These are phyloP conservation scores for Cladosporium cucumerinum DNA, from an alignment of 2,329 filamentous ascomycete species.

Conservation along the genomic window DNA sequence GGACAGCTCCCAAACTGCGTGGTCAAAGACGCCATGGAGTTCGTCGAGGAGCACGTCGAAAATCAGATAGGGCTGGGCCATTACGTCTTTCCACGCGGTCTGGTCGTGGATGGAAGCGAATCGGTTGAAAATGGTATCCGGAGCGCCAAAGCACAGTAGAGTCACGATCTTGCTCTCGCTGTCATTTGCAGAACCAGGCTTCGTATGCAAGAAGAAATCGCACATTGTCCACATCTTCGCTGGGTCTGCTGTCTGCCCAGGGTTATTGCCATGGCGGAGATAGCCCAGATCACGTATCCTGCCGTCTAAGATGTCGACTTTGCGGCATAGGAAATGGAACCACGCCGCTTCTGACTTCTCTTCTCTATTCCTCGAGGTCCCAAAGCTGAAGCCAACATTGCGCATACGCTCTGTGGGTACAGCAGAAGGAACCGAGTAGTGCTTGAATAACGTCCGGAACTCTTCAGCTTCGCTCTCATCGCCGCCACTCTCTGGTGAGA, in stretches of 20 bases:
- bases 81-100: slow-evolving; percentile 19
- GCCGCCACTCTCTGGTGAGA: not conserved
- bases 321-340: slow-evolving; percentile 13
- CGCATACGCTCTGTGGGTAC: slow-evolving; percentile 5
- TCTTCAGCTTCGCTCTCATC: not conserved
- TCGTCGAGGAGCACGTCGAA: slow-evolving; percentile 34
- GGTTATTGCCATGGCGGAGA: not conserved
- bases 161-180: slow-evolving; percentile 1
- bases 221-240: slow-evolving; percentile 7
- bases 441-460: not conserved
- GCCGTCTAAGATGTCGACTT: not conserved
- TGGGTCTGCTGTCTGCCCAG: not conserved
- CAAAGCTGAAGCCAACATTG: slow-evolving; percentile 1
- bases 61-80: slow-evolving; percentile 34
- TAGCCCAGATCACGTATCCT: slow-evolving; percentile 1
- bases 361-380: not conserved
- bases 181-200: not conserved
- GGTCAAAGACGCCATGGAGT: slow-evolving; percentile 33
- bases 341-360: not conserved
- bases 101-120: not conserved
- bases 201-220: slow-evolving; percentile 12
- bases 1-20: slow-evolving; percentile 30
- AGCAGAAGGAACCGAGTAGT: slow-evolving; percentile 7
- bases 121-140: not conserved
- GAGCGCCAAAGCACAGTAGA: slow-evolving; percentile 5